Percentiles rank a stretch among this genome's conserved stretches.
These are phyloP conservation scores for Hypomyces perniciosus DNA, from an alignment of 2,329 filamentous ascomycete species.

Conservation along the genomic window DNA sequence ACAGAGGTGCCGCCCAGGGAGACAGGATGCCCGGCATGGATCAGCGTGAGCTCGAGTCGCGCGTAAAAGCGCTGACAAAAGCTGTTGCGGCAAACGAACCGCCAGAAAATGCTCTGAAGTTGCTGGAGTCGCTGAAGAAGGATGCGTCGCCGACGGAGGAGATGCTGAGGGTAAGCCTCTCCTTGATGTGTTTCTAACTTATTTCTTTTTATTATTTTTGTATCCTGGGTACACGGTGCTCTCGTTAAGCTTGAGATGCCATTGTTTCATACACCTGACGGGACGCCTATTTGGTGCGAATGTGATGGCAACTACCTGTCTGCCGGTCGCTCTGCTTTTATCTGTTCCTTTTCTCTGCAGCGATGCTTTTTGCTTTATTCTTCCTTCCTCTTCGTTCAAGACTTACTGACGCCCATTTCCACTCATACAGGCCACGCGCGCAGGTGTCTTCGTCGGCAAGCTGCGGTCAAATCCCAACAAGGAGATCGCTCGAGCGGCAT, in stretches of 20 bases:
- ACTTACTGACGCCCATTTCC: background rate
- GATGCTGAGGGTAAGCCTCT: slow-evolving; percentile 60
- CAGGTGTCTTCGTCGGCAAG: slow-evolving; percentile 84
- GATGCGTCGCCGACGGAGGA: slow-evolving; percentile 83
- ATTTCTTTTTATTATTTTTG: background rate
- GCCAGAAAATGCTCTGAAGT: slow-evolving; percentile 60
- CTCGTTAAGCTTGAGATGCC: background rate
- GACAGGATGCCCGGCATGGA: slow-evolving; percentile 51
- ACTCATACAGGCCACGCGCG: slow-evolving; percentile 63
- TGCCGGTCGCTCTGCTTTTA: background rate
- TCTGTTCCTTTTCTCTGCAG: background rate
- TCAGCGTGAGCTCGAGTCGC: slow-evolving; percentile 70
- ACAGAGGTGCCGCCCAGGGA: background rate
- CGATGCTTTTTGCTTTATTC: background rate
- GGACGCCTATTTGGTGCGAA: background rate
- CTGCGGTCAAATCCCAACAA: slow-evolving; percentile 71
- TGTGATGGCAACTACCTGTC: background rate
- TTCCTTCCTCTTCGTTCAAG: background rate
- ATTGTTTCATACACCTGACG: too few species aligned
- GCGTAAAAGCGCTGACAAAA: slow-evolving; percentile 75
- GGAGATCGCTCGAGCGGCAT: slow-evolving; percentile 69
- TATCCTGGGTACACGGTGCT: background rate
- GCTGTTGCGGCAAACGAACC: slow-evolving; percentile 71
- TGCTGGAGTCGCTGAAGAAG: slow-evolving; percentile 74
- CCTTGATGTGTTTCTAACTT: background rate